A percentile compares a stretch with the other conserved stretches of the same genome.
These are phyloP conservation scores for Pluteus cervinus DNA, from an alignment of 768 basidiomycete species.

Conservation along the genomic window DNA sequence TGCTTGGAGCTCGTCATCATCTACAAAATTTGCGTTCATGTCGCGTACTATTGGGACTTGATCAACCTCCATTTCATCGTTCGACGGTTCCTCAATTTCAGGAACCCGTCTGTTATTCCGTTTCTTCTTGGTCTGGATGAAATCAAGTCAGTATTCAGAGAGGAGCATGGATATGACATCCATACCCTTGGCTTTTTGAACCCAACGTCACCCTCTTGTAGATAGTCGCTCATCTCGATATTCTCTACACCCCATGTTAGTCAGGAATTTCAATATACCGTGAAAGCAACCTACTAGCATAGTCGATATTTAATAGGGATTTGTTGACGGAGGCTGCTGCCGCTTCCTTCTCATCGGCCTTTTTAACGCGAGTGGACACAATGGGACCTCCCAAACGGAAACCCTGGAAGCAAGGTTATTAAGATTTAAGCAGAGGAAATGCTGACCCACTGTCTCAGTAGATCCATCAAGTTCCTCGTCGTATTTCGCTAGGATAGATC, in stretches of 20 bases:
- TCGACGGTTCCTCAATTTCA: conserved; percentile 37
- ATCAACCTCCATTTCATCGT: conserved; percentile 77
- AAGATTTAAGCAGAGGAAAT: conserved; percentile 6
- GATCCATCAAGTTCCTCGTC: conserved; percentile 83
- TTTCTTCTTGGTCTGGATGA: conserved; percentile 84
- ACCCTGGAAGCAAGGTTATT: conserved; percentile 45
- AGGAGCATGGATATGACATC: conserved; percentile 1
- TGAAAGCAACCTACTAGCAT: conserved; percentile 60
- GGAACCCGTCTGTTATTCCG: conserved; percentile 63
- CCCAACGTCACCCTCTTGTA: conserved; percentile 85
- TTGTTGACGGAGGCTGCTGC: conserved; percentile 67
- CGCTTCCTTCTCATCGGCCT: conserved; percentile 43
- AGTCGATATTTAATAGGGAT: conserved; percentile 80
- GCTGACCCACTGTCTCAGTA: conserved; percentile 52
- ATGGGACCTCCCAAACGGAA: conserved; percentile 78
- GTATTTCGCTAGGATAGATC: conserved; percentile 84
- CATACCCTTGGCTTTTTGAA: conserved; percentile 92
- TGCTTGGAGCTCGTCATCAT: conserved; percentile 97
- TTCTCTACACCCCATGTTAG: conserved; percentile 55
- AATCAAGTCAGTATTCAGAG: conserved; percentile 5
- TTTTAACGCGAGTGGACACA: conserved; percentile 30
- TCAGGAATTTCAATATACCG: background rate
- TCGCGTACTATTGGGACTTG: conserved; percentile 65
- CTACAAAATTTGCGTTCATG: conserved; percentile 86
- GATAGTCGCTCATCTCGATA: conserved; percentile 77